Base-by-base conservation (phyloP, 2,329 filamentous ascomycete genomes). In the Emmonsia crescens region DNA sequence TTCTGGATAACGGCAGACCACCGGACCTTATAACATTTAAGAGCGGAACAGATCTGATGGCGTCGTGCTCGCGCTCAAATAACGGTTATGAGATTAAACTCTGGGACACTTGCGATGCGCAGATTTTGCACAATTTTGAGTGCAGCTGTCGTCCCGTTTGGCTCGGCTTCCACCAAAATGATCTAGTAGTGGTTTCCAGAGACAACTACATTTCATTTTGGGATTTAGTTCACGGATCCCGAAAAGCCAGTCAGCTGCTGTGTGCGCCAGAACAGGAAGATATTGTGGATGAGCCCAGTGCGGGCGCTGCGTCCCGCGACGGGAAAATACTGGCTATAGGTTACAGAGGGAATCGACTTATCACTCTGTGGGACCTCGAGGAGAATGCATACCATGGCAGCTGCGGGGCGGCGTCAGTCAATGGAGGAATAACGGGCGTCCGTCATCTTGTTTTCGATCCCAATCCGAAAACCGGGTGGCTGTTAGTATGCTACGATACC, bases 291-390 rank as follows among this genome's bases (percentile, higher is more conserved):
- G n/a, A n/a, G n/a, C n/a, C n/a, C n/a, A n/a, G n/a, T n/a, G n/a
- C n/a, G n/a, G n/a, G n/a, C n/a, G n/a, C n/a, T n/a, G n/a, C n/a
- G n/a, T n/a, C n/a, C n/a, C n/a, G n/a, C n/a, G n/a, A 61, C 40
- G 70, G 74, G 48, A 60, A 67, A 44, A 71, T 75, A 67, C 61
- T 76, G 29, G 74, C 74, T 38, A 66, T 72, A 9, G 70, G 71
- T 12, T 73, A 75, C 59, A 67, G 62, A 21, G 65, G 70, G 49
- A 62, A 67, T 51, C 12, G 48, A 33, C 69, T 72, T 3, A 72
- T 76, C 49, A 69, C 63, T 5, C 62, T 76, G 16, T 77, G 72
- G 73, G 71, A 76, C 52, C 63, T 75, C n/a, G 65, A 68, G 49
- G 69, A 70, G 52, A 66, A 73, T 40, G 60, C 62, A 5, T 72